Percentiles rank a stretch among this genome's conserved stretches.
phyloP scores from a whole-genome alignment of 768 basidiomycete genomes.

The Tricholoma furcatifolium region DNA sequence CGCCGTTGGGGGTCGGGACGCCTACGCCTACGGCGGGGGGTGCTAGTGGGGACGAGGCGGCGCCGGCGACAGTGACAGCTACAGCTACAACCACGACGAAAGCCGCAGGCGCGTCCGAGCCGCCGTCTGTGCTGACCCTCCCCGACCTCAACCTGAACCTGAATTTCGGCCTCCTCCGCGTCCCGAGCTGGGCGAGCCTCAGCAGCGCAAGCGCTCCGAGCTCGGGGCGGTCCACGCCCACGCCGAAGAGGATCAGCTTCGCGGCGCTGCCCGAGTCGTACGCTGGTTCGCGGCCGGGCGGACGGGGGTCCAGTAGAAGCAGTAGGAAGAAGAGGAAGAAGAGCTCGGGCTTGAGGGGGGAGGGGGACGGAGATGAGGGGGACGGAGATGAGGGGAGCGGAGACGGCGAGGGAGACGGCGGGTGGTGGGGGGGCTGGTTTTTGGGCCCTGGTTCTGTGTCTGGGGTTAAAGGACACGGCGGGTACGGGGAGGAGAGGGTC shows the following conservation, averaged over 20 bases:
- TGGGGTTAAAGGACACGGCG: not conserved
- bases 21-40: conserved; percentile 18
- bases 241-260: conserved; percentile 79
- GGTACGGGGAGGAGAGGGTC: conserved; percentile 40
- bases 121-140: conserved; percentile 21
- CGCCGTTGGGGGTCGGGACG: not conserved
- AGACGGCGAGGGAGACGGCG: conserved; percentile 16
- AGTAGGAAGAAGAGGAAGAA: not conserved
- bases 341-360: conserved; percentile 13
- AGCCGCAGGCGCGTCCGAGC: no score
- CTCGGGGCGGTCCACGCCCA: conserved; percentile 54
- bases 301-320: conserved; percentile 4
- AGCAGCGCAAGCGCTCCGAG: conserved; percentile 41
- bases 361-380: not conserved
- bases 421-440: conserved; percentile 24
- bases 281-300: conserved; percentile 27
- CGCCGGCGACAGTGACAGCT: no score
- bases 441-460: conserved; percentile 3
- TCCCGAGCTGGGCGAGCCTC: conserved; percentile 14
- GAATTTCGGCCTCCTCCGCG: not conserved
- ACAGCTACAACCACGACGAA: conserved; percentile 24
- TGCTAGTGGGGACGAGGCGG: no score
- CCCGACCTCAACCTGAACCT: conserved; percentile 22
- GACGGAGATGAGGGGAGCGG: conserved; percentile 19
- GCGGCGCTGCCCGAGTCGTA: conserved; percentile 73